These are phyloP conservation scores for Lophiostoma macrostomum DNA, from an alignment of 495 filamentous ascomycete species.

Conservation along the genomic window DNA sequence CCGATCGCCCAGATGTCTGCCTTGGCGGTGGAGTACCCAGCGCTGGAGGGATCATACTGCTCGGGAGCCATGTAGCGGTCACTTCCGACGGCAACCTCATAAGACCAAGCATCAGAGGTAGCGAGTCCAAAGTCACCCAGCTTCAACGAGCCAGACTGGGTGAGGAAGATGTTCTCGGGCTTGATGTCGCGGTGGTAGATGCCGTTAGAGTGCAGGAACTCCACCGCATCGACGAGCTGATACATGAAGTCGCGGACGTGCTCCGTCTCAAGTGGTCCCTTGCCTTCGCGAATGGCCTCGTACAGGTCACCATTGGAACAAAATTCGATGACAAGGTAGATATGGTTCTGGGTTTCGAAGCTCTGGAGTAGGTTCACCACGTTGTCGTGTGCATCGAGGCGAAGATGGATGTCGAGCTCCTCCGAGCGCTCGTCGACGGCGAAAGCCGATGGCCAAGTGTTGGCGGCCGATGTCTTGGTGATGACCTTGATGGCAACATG, in stretches of 20 bases:
- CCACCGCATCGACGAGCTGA: slow-evolving; percentile 83
- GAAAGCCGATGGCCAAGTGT: slow-evolving; percentile 50
- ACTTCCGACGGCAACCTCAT: slow-evolving; percentile 88
- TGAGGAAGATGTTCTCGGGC: slow-evolving; percentile 97
- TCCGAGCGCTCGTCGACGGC: slow-evolving; percentile 80
- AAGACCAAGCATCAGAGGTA: slow-evolving; percentile 79
- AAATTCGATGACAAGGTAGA: slow-evolving; percentile 92
- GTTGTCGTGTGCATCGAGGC: slow-evolving; percentile 77
- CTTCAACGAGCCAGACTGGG: slow-evolving; percentile 82
- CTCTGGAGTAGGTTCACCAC: slow-evolving; percentile 89
- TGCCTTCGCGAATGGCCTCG: slow-evolving; percentile 86
- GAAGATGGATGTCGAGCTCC: slow-evolving; percentile 77
- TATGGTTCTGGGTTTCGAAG: slow-evolving; percentile 86
- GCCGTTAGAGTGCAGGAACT: slow-evolving; percentile 84
- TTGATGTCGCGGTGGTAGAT: slow-evolving; percentile 99
- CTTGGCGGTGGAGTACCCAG: slow-evolving; percentile 87
- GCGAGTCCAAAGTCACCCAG: slow-evolving; percentile 94
- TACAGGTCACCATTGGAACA: slow-evolving; percentile 96
- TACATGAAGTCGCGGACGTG: slow-evolving; percentile 97
- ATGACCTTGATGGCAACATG: slow-evolving; percentile 92
- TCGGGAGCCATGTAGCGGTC: slow-evolving; percentile 99
- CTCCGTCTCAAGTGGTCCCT: slow-evolving; percentile 87
- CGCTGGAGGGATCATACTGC: slow-evolving; percentile 82
- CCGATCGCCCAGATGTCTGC: slow-evolving; percentile 97
- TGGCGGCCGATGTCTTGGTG: slow-evolving; percentile 65